Evolutionary conservation across 2,329 filamentous ascomycete genomes (phyloP).

Genomic region (Ophiocordyceps camponoti-leonardi): DNA sequence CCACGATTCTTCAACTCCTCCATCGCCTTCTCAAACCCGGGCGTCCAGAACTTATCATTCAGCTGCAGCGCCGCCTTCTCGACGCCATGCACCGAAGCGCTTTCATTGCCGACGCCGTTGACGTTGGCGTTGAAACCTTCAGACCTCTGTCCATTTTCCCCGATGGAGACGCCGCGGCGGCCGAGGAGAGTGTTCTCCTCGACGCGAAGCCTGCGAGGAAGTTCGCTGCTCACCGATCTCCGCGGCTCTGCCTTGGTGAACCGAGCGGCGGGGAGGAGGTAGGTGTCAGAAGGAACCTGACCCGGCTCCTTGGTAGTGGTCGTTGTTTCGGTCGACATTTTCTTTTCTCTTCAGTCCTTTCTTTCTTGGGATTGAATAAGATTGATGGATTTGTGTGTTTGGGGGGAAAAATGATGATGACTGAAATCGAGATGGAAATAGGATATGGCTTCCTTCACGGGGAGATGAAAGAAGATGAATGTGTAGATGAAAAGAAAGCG

Average conservation of each 20-base stretch:
- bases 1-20: not conserved
- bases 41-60: not conserved
- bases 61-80: too few relatives aligned
- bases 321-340: not conserved
- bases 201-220: not conserved
- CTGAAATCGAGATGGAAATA: too few relatives aligned
- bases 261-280: not conserved
- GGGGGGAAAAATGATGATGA: too few relatives aligned
- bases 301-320: not conserved
- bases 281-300: not conserved
- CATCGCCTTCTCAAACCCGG: constrained; percentile 1
- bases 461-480: too few relatives aligned
- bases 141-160: not conserved
- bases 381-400: too few relatives aligned
- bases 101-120: too few relatives aligned
- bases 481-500: too few relatives aligned
- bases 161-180: not conserved
- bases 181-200: not conserved
- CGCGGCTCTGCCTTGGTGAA: not conserved
- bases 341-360: too few relatives aligned
- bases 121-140: not conserved
- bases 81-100: too few relatives aligned
- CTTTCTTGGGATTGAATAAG: too few relatives aligned
- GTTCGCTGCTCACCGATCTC: not conserved
- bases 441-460: too few relatives aligned